A percentile compares a stretch with the other conserved stretches of the same genome.
phyloP scores from a whole-genome alignment of 2,329 filamentous ascomycete species.

The Bertia moriformis region DNA sequence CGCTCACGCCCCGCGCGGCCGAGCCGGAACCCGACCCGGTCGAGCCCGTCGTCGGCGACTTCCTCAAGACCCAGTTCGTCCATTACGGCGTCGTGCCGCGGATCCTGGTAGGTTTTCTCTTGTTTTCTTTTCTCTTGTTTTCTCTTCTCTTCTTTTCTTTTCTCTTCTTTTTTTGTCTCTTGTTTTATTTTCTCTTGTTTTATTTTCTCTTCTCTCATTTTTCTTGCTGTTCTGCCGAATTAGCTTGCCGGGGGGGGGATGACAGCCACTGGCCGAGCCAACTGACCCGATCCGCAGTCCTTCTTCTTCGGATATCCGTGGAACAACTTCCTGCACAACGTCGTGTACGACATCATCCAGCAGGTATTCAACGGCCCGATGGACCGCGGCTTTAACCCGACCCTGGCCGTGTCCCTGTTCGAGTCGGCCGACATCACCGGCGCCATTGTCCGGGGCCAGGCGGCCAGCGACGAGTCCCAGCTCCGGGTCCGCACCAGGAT shows the following conservation, averaged over 20 bases:
- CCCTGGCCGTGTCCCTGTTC: slow-evolving; percentile 81
- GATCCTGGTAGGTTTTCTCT: slow-evolving; percentile 57
- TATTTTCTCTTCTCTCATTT: neutral
- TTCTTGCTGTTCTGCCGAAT: slow-evolving; percentile 8
- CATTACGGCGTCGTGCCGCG: slow-evolving; percentile 88
- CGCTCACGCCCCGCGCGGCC: slow-evolving; percentile 2
- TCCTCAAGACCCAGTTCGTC: slow-evolving; percentile 90
- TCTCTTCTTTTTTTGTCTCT: slow-evolving; percentile 1
- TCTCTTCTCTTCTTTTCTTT: slow-evolving; percentile 1
- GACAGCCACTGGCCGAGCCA: too few species aligned
- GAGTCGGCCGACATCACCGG: slow-evolving; percentile 79
- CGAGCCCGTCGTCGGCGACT: slow-evolving; percentile 75
- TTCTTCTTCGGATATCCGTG: slow-evolving; percentile 98
- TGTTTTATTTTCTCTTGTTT: neutral
- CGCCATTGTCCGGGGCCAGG: slow-evolving; percentile 82
- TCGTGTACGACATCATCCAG: slow-evolving; percentile 96
- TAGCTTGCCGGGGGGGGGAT: too few species aligned
- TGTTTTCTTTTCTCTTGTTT: slow-evolving; percentile 1
- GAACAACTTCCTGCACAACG: slow-evolving; percentile 99
- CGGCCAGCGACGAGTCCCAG: slow-evolving; percentile 74
- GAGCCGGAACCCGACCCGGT: slow-evolving; percentile 2
- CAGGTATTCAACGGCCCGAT: slow-evolving; percentile 98
- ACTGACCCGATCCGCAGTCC: too few species aligned
- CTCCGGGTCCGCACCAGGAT: slow-evolving; percentile 73
- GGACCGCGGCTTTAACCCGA: slow-evolving; percentile 86